Evolutionary conservation across 139 green algal genomes (phyloP).

Genomic region (Auxenochlorella pyrenoidosa): DNA sequence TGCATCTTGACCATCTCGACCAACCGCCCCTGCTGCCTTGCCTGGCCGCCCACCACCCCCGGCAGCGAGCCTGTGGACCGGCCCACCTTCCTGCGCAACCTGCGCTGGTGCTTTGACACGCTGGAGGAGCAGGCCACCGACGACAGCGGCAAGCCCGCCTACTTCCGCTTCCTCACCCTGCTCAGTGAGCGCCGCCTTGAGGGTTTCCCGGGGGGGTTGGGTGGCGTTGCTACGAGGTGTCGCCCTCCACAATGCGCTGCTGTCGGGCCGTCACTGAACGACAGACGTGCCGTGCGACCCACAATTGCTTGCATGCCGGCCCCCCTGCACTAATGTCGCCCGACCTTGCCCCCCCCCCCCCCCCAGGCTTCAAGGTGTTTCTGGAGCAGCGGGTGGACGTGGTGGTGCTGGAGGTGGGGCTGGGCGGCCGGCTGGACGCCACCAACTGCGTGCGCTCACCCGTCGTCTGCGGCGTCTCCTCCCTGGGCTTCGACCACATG

Average conservation of each 20-base stretch:
- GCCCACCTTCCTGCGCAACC: slow-evolving; percentile 64
- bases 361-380: slow-evolving; percentile 71
- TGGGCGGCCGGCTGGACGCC: slow-evolving; percentile 95
- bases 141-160: slow-evolving; percentile 85
- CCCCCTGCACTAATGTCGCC: neutral
- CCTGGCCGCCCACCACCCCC: neutral
- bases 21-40: neutral
- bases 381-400: slow-evolving; percentile 80
- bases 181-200: slow-evolving; percentile 66
- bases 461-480: slow-evolving; percentile 82
- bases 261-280: neutral
- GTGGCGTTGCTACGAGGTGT: neutral
- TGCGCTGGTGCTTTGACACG: slow-evolving; percentile 63
- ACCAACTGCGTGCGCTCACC: slow-evolving; percentile 85
- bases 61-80: slow-evolving; percentile 53
- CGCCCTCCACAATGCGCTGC: no score
- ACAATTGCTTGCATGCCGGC: neutral
- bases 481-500: slow-evolving; percentile 96
- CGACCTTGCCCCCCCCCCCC: no score
- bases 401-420: slow-evolving; percentile 94
- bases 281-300: neutral
- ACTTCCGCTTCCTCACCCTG: slow-evolving; percentile 96
- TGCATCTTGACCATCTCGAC: no score
- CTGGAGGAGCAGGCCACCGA: slow-evolving; percentile 54
- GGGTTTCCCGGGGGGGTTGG: neutral